Evolutionary conservation across 768 basidiomycete genomes (phyloP), one percentile per base, ranked within the genome.

Genomic region (Tulasnella sp.): DNA sequence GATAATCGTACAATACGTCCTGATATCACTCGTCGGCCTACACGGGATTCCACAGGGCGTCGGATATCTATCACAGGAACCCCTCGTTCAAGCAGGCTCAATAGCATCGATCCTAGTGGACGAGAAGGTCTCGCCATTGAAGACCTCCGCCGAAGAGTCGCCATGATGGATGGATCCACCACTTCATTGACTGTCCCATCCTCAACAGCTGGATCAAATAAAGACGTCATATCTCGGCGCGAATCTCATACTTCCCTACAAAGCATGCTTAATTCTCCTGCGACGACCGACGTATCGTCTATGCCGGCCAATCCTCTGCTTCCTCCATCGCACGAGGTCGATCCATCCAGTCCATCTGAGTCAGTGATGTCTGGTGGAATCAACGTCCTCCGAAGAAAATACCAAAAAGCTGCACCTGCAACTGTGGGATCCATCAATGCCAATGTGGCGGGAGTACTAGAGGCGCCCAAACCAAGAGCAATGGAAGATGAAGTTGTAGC

Each of bases 321-420:
- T 65, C 65, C 32, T 43, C 64, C 64, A 12, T 58, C 58, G 5
- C 59, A 63, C 2, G 63, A 67, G 12, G 80, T 81, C 27, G 72
- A 58, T 31, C 81, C 85, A 1, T 64, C 69, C 42, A 92, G 87
- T 59, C 90, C 89, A 0, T 80, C 88, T 0, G 90, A 89, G 25
- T 91, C 88, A 0, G 73, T 84, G 1, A 64, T 82, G 5, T 90
- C 88, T 3, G 76, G 75, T 55, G 71, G 79, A 33, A 63, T 86
- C 37, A 83, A 83, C 24, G 70, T 83, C 12, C 82, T 82, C 5
- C 76, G 78, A 43, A 72, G 72, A 10, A 88, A 90, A 56, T 75
- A 79, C 1, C 79, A 80, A 57, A 92, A 93, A 61, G 91, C 86
- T 3, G 85, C 87, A 0, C 85, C 95, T 24, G 88, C 91, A 3